Conservation (phyloP, 768 basidiomycete species). For the Harrya chromipes region DNA sequence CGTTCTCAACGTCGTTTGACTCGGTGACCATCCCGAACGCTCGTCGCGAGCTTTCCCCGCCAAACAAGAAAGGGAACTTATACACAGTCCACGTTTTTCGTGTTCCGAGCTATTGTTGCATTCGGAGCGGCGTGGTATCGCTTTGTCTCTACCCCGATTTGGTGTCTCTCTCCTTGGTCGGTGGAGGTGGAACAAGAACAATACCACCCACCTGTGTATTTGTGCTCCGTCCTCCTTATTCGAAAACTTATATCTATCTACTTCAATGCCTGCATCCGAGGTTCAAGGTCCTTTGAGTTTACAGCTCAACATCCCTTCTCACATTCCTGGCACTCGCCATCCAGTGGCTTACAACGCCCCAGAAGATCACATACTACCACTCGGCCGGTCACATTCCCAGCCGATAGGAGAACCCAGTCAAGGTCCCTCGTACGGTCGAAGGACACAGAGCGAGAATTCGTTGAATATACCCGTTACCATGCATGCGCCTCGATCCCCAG, state of each 20-base stretch:
- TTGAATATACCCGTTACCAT: constrained; percentile 10
- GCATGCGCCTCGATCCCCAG: constrained; percentile 7
- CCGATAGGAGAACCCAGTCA: constrained; percentile 25
- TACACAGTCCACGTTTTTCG: not conserved
- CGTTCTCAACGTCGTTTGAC: constrained; percentile 1
- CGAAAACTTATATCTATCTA: not conserved
- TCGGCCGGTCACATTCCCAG: constrained; percentile 20
- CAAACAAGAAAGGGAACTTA: not conserved
- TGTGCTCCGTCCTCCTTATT: not conserved
- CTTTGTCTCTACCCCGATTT: constrained; percentile 21
- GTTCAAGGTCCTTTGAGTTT: constrained; percentile 22
- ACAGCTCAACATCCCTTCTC: constrained; percentile 16
- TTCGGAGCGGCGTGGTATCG: constrained; percentile 2
- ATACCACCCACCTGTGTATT: constrained; percentile 7
- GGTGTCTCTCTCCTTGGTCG: constrained; percentile 5
- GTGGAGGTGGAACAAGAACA: constrained; percentile 15
- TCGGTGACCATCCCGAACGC: constrained; percentile 8
- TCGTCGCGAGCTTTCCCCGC: not conserved
- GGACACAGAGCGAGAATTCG: constrained; percentile 26
- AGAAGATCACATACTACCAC: constrained; percentile 9
- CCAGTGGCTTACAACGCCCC: constrained; percentile 7
- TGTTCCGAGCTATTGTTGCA: not conserved
- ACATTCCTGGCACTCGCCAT: constrained; percentile 2
- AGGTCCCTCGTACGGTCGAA: constrained; percentile 18
- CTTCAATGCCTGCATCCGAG: constrained; percentile 20